phyloP scores from a whole-genome alignment of 2,329 filamentous ascomycete genomes.

The Colletotrichum horii region DNA sequence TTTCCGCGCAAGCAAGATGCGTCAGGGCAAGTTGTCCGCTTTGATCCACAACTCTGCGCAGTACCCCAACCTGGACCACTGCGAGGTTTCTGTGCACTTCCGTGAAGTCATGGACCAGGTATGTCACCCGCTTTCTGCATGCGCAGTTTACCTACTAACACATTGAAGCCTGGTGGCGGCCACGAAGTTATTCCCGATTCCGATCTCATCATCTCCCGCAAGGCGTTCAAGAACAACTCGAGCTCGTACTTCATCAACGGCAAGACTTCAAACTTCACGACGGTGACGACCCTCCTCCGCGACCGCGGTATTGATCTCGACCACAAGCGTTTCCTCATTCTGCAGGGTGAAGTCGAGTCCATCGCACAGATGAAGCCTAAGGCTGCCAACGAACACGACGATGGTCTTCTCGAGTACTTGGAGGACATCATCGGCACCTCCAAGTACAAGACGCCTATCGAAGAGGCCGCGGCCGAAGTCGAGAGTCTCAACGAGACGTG shows the following conservation, averaged over 20 bases:
- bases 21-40: constrained; percentile 97
- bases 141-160: constrained; percentile 29
- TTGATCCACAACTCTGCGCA: constrained; percentile 96
- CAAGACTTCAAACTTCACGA: constrained; percentile 88
- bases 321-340: constrained; percentile 96
- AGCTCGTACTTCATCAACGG: constrained; percentile 98
- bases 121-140: constrained; percentile 26
- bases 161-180: constrained; percentile 64
- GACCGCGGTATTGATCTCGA: constrained; percentile 93
- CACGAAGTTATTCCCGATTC: constrained; percentile 83
- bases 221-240: constrained; percentile 96
- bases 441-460: constrained; percentile 96
- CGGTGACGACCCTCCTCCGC: constrained; percentile 84
- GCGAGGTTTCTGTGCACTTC: constrained; percentile 97
- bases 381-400: constrained; percentile 92
- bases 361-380: constrained; percentile 99
- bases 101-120: constrained; percentile 90
- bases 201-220: constrained; percentile 84
- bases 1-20: constrained; percentile 98
- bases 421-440: constrained; percentile 99
- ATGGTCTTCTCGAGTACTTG: constrained; percentile 93
- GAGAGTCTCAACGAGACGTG: constrained; percentile 95
- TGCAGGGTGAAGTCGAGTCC: constrained; percentile 97
- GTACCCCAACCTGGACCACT: constrained; percentile 83
- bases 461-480: constrained; percentile 88